These are phyloP conservation scores for Trichoderma pleuroti DNA, from an alignment of 2,329 filamentous ascomycete genomes.

Conservation along the genomic window DNA sequence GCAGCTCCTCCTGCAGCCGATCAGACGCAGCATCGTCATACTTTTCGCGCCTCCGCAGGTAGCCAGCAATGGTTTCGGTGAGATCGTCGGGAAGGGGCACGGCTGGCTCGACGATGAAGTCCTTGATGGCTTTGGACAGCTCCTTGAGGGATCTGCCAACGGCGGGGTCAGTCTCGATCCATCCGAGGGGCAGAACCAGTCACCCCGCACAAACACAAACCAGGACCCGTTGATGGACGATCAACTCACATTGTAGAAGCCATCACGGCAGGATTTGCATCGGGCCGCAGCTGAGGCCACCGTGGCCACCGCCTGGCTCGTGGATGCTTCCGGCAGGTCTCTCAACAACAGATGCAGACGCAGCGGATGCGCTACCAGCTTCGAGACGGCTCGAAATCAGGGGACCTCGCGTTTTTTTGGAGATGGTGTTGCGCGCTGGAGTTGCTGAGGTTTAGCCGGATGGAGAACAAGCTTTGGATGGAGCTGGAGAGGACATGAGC, in stretches of 20 bases:
- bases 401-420: background rate
- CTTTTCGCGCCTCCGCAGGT: conserved; percentile 63
- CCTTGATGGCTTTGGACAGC: conserved; percentile 54
- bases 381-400: background rate
- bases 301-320: background rate
- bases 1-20: conserved; percentile 69
- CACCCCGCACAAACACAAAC: background rate
- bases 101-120: conserved; percentile 46
- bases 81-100: conserved; percentile 66
- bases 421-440: conserved; percentile 4
- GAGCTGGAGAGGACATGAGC: conserved; percentile 4
- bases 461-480: conserved; percentile 18
- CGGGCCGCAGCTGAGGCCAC: conserved; percentile 10
- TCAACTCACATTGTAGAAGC: conserved; percentile 29
- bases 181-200: conserved; percentile 12
- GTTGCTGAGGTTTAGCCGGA: conserved; percentile 14
- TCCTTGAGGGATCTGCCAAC: conserved; percentile 55
- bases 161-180: conserved; percentile 23
- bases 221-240: background rate
- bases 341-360: background rate
- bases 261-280: conserved; percentile 22
- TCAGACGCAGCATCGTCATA: conserved; percentile 67
- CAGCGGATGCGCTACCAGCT: background rate
- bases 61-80: conserved; percentile 58
- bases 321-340: background rate